phyloP scores from a whole-genome alignment of 192 early-diverging fungal species.

The Polychytrium aggregatum region DNA sequence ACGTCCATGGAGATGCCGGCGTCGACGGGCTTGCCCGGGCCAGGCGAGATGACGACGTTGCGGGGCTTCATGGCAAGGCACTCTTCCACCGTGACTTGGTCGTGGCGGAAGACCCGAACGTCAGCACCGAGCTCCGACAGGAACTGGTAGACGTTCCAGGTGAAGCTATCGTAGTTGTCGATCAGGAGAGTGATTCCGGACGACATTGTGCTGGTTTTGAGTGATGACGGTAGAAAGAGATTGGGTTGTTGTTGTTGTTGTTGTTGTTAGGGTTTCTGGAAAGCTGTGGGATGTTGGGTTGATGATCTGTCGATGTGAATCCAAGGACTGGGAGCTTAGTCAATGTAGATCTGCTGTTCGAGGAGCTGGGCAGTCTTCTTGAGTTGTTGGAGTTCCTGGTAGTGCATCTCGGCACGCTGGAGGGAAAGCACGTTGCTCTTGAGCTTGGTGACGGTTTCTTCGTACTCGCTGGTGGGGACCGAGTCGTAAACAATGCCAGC shows the following conservation, averaged over 20 bases:
- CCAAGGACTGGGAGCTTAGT: too few relatives aligned
- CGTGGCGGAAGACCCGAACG: conserved; percentile 87
- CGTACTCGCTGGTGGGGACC: conserved; percentile 80
- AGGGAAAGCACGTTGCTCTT: conserved; percentile 82
- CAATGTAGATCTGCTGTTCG: too few relatives aligned
- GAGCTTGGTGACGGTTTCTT: conserved; percentile 95
- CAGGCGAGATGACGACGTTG: conserved; percentile 93
- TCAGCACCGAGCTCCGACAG: conserved; percentile 82
- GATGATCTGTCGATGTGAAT: too few relatives aligned
- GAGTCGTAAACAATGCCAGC: conserved; percentile 97
- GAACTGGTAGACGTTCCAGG: conserved; percentile 97
- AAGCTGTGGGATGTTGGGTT: too few relatives aligned
- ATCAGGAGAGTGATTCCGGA: conserved; percentile 85
- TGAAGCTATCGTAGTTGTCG: conserved; percentile 98
- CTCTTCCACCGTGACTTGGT: conserved; percentile 80
- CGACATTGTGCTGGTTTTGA: conserved; percentile 6
- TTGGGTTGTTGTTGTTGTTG: too few relatives aligned
- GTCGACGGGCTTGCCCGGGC: conserved; percentile 88
- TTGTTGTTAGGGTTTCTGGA: too few relatives aligned
- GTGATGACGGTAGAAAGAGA: too few relatives aligned
- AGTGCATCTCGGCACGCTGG: conserved; percentile 61
- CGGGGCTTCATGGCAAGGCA: conserved; percentile 69
- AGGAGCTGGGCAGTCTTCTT: background rate
- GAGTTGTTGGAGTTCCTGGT: conserved; percentile 11
- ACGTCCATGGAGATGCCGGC: conserved; percentile 85